These are phyloP conservation scores for Chiua sp. DNA, from an alignment of 1,284 basidiomycete genomes.

Conservation along the genomic window DNA sequence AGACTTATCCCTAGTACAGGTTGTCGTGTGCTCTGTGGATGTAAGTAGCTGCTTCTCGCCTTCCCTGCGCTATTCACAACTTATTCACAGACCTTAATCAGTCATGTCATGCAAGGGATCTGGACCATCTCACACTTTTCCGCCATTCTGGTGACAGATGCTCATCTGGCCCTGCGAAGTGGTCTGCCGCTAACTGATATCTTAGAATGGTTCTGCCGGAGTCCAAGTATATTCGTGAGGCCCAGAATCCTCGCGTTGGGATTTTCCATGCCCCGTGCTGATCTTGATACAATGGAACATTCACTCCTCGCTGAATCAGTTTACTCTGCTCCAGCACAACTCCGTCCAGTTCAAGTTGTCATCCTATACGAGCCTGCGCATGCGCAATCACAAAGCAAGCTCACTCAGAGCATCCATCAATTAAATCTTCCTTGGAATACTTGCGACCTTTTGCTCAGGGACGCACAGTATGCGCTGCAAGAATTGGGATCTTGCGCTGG, in stretches of 20 bases:
- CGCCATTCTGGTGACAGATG: constrained; percentile 49
- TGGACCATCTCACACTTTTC: constrained; percentile 46
- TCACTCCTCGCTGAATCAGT: constrained; percentile 42
- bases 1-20: constrained; percentile 41
- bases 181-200: constrained; percentile 44
- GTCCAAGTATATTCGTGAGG: constrained; percentile 38
- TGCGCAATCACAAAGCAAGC: constrained; percentile 32
- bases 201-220: constrained; percentile 51
- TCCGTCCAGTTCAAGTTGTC: constrained; percentile 42
- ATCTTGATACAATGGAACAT: constrained; percentile 46
- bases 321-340: constrained; percentile 39
- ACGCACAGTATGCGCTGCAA: constrained; percentile 49
- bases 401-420: constrained; percentile 42
- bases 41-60: constrained; percentile 33
- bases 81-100: constrained; percentile 33
- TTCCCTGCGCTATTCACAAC: constrained; percentile 13
- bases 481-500: constrained; percentile 68
- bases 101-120: constrained; percentile 37
- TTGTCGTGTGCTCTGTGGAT: constrained; percentile 43
- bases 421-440: constrained; percentile 45
- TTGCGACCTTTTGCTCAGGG: constrained; percentile 47
- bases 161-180: constrained; percentile 28
- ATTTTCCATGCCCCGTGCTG: constrained; percentile 32
- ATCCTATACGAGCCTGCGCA: constrained; percentile 41
- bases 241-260: constrained; percentile 53